Conservation (phyloP, 2,329 filamentous ascomycete genomes). For the Plectosphaerella sp. region DNA sequence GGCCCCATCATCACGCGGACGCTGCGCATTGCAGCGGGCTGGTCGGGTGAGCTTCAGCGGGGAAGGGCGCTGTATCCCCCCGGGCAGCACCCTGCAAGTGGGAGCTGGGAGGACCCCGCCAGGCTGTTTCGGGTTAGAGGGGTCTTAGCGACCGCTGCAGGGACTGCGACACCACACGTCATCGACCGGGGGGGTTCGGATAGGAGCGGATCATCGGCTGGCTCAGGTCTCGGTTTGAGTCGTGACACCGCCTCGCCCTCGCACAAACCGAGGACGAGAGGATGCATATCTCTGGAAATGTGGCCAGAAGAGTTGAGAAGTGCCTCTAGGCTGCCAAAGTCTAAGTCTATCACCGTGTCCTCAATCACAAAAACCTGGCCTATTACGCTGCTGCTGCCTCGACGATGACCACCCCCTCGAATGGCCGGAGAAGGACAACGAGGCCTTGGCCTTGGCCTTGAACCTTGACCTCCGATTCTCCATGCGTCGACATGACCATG, state of each 20-base stretch:
- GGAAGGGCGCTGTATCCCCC: neutral
- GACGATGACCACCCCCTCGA: neutral
- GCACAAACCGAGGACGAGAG: too few relatives aligned
- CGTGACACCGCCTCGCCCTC: too few relatives aligned
- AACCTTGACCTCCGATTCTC: constrained; percentile 1
- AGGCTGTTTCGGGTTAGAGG: neutral
- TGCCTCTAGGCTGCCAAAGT: too few relatives aligned
- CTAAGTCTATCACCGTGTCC: too few relatives aligned
- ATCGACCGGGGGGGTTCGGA: neutral
- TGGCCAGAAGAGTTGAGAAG: too few relatives aligned
- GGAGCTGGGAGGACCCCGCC: neutral
- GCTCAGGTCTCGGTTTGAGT: too few relatives aligned
- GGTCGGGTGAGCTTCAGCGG: neutral
- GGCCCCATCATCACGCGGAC: neutral
- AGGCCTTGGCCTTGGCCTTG: neutral
- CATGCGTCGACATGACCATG: neutral
- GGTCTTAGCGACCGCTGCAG: neutral
- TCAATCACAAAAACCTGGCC: neutral
- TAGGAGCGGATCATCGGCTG: too few relatives aligned
- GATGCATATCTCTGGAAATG: too few relatives aligned
- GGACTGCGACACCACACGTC: neutral
- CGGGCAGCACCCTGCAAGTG: neutral
- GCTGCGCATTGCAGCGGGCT: neutral
- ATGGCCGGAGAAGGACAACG: neutral
- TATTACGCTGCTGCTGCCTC: neutral